Evolutionary conservation across 805 yeast species (phyloP), one percentile per base, ranked within the genome.

Genomic region (Sugiyamaella lignohabitans): DNA sequence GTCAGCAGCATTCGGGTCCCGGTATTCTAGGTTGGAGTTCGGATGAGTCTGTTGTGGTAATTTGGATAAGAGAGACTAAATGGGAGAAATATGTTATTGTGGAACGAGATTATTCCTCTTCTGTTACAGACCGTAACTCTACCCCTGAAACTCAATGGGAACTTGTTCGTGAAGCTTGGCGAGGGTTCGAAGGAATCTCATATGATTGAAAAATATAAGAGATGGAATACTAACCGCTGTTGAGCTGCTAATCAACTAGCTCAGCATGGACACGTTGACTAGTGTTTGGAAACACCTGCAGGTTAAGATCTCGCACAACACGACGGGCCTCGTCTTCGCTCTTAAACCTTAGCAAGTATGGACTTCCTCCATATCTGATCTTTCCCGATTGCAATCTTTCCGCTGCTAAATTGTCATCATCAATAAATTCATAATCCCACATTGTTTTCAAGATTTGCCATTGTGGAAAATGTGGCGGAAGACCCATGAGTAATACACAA

Each of bases 61-160:
- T 91, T 2, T 88, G 97, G 96, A 46, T 51, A 11, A 74, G 76
- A 48, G 65, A 68, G 37, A 81, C 82, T 3, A 79, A 80, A 23
- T 87, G 96, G 96, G 97, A 91, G 60, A 87, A 84, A 61, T 91
- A 84, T 62, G 78, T 72, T 11, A 78, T 91, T 32, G 70, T 78
- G 11, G 87, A 81, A 54, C 74, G 68, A 47, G 67, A 64, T 30
- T 44, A 43, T 35, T 42, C 51, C 3, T 39, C 50, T 14, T 43
- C 46, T 16, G 46, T 53, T 21, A 47, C 43, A 19, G 57, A 58
- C 11, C 63, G 60, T 18, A 43, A 56, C 8, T 51, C 42, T 10
- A 38, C 42, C 16, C 47, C 53, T 6, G 58, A 58, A 10, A 66
- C 64, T 30, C 69, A 66, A 43, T 80, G 79, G 76, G 82, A 76